These are phyloP conservation scores for Claviceps arundinis DNA, from an alignment of 2,329 filamentous ascomycete genomes.

Conservation along the genomic window DNA sequence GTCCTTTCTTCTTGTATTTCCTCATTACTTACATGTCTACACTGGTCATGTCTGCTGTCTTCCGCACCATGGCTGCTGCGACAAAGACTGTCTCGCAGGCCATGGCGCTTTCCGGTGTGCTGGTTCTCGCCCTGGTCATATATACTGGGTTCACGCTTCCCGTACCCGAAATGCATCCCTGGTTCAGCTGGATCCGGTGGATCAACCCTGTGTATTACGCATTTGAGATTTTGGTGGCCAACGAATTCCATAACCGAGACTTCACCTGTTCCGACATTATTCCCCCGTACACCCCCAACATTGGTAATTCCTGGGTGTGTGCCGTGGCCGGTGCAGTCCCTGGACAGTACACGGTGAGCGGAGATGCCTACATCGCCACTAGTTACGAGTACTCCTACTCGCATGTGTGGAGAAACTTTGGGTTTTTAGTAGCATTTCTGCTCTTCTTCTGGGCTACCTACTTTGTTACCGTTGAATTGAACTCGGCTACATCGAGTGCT, in stretches of 20 bases:
- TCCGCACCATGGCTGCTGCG: slow-evolving; percentile 58
- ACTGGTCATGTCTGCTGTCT: slow-evolving; percentile 63
- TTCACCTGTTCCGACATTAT: slow-evolving; percentile 42
- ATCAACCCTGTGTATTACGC: slow-evolving; percentile 62
- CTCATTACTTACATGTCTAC: slow-evolving; percentile 55
- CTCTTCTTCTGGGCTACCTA: slow-evolving; percentile 52
- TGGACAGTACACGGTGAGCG: slow-evolving; percentile 40
- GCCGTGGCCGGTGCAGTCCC: slow-evolving; percentile 38
- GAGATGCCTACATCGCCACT: slow-evolving; percentile 44
- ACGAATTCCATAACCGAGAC: slow-evolving; percentile 51
- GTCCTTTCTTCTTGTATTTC: slow-evolving; percentile 64
- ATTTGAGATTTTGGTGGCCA: slow-evolving; percentile 59
- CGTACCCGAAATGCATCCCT: slow-evolving; percentile 49
- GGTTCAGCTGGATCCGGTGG: slow-evolving; percentile 66
- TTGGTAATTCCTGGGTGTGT: slow-evolving; percentile 38
- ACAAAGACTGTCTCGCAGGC: slow-evolving; percentile 52
- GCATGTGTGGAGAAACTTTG: slow-evolving; percentile 55
- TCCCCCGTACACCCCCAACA: slow-evolving; percentile 30
- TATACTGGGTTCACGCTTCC: slow-evolving; percentile 45
- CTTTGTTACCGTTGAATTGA: slow-evolving; percentile 49
- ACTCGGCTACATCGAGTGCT: slow-evolving; percentile 47
- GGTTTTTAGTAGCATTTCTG: slow-evolving; percentile 52
- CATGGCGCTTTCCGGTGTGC: slow-evolving; percentile 36
- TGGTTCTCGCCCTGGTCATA: slow-evolving; percentile 48
- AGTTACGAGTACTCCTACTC: slow-evolving; percentile 43